Conservation (phyloP, 169 alveolate species). For the Plasmodium gonderi region DNA sequence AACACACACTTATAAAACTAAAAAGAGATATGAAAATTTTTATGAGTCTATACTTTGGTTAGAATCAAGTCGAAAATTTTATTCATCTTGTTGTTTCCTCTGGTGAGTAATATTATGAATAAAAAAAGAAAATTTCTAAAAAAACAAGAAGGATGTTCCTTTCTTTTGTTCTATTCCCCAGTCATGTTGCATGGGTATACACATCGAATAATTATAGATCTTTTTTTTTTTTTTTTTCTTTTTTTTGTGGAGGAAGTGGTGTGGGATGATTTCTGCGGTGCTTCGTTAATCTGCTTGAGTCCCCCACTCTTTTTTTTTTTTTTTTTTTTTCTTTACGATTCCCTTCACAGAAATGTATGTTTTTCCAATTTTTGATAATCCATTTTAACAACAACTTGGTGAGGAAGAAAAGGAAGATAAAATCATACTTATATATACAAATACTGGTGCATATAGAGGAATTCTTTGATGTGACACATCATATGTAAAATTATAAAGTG, state of each 20-base stretch:
- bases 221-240: not conserved
- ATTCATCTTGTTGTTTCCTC: not conserved
- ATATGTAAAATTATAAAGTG: too few relatives aligned
- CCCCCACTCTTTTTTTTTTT: not conserved
- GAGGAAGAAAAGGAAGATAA: not conserved
- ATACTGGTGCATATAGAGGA: not conserved
- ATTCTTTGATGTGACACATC: not conserved
- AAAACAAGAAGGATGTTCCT: not conserved
- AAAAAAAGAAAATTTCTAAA: not conserved
- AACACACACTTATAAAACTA: not conserved
- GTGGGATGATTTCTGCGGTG: too few relatives aligned
- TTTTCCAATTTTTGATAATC: not conserved
- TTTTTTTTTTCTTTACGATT: not conserved
- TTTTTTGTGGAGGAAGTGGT: too few relatives aligned
- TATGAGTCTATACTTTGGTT: not conserved
- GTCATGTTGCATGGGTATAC: not conserved
- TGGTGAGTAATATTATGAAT: not conserved
- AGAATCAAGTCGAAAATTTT: not conserved
- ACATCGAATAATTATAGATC: too few relatives aligned
- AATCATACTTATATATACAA: not conserved
- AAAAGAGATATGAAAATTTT: not conserved
- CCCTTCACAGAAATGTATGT: not conserved
- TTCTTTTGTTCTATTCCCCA: not conserved
- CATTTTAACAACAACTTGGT: not conserved
- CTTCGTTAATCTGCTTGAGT: too few relatives aligned